Evolutionary conservation across 257 asterid species (phyloP).

Genomic region (Plantago ovata): DNA sequence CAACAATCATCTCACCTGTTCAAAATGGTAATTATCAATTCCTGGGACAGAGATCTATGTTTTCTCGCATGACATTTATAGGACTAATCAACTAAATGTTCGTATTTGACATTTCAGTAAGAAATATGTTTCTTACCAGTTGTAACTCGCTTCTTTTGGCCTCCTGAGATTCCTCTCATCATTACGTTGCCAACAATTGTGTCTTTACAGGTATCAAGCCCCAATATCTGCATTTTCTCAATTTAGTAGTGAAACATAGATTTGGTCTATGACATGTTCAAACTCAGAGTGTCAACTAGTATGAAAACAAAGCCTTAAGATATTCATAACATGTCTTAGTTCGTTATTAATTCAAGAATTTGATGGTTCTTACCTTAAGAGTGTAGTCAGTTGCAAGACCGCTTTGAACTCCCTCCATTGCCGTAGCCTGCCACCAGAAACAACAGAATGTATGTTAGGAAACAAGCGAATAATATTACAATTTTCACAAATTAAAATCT

Average conservation of each 20-base stretch:
- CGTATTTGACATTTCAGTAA: neutral
- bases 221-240: slow-evolving; percentile 50
- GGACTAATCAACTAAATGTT: neutral
- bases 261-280: neutral
- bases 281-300: neutral
- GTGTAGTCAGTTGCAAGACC: slow-evolving; percentile 64
- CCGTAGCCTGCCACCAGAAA: slow-evolving; percentile 40
- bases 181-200: slow-evolving; percentile 71
- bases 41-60: neutral
- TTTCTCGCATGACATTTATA: neutral
- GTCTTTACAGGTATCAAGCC: slow-evolving; percentile 68
- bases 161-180: slow-evolving; percentile 80
- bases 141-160: slow-evolving; percentile 77
- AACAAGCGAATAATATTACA: neutral
- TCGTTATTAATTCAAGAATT: neutral
- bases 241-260: neutral
- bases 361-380: slow-evolving; percentile 34
- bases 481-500: neutral
- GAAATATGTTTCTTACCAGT: slow-evolving; percentile 43
- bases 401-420: slow-evolving; percentile 55
- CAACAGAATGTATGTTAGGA: neutral
- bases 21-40: neutral
- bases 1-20: slow-evolving; percentile 74
- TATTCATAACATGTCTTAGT: neutral
- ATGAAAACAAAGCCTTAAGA: neutral